phyloP scores from a whole-genome alignment of 495 filamentous ascomycete species.

The Trichoderma orchidacearum region DNA sequence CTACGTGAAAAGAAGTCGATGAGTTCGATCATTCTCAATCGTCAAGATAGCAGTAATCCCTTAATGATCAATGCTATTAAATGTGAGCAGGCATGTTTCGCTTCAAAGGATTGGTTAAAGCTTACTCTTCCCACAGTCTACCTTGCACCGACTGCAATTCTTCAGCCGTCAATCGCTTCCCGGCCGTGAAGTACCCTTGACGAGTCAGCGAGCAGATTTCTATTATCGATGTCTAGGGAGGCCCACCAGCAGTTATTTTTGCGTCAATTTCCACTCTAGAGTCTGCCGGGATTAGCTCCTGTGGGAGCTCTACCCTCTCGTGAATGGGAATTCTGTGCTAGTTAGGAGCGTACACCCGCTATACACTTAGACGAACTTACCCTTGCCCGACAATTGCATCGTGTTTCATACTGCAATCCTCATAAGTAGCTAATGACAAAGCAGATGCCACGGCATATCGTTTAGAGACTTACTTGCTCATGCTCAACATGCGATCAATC shows the following conservation, averaged over 20 bases:
- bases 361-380: slow-evolving; percentile 19
- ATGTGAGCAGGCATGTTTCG: not conserved
- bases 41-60: not conserved
- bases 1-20: not conserved
- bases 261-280: slow-evolving; percentile 96
- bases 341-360: slow-evolving; percentile 9
- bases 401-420: slow-evolving; percentile 71
- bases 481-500: slow-evolving; percentile 96
- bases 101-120: slow-evolving; percentile 3
- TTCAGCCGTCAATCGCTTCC: slow-evolving; percentile 75
- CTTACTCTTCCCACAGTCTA: slow-evolving; percentile 82
- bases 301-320: slow-evolving; percentile 87
- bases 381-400: slow-evolving; percentile 95
- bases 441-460: slow-evolving; percentile 2
- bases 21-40: not conserved
- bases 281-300: slow-evolving; percentile 88
- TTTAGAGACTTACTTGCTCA: slow-evolving; percentile 65
- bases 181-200: slow-evolving; percentile 68
- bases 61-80: slow-evolving; percentile 33
- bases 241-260: slow-evolving; percentile 94
- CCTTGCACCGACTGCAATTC: slow-evolving; percentile 78
- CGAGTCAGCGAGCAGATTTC: slow-evolving; percentile 9
- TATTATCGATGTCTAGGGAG: not conserved
- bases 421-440: slow-evolving; percentile 8
- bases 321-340: slow-evolving; percentile 62